These are phyloP conservation scores for Clavispora carvajalis DNA, from an alignment of 805 yeast genomes.

Conservation along the genomic window DNA sequence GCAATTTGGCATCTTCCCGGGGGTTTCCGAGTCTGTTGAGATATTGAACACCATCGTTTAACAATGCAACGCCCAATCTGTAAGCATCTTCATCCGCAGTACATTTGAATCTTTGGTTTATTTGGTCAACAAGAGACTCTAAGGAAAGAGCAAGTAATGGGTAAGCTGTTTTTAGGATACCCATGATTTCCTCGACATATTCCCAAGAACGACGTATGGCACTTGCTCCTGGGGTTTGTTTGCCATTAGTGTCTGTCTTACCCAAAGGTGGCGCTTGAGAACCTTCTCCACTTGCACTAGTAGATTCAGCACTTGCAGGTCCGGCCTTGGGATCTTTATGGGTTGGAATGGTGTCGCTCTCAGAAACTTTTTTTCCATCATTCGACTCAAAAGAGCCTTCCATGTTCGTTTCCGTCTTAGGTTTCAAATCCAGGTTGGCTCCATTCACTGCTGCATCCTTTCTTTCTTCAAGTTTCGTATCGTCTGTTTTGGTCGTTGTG, in stretches of 20 bases:
- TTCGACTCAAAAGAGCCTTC: background rate
- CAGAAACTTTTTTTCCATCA: background rate
- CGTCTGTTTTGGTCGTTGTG: conserved; percentile 3
- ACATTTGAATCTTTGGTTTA: conserved; percentile 87
- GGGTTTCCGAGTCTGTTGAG: conserved; percentile 83
- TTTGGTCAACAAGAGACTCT: conserved; percentile 94
- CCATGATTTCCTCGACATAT: conserved; percentile 86
- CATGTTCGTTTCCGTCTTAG: background rate
- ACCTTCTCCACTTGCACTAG: conserved; percentile 1
- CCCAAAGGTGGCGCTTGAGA: background rate
- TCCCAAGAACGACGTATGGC: conserved; percentile 78
- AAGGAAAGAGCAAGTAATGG: conserved; percentile 88
- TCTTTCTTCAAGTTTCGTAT: background rate
- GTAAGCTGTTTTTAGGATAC: conserved; percentile 91
- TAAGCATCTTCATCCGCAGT: conserved; percentile 96
- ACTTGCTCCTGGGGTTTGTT: conserved; percentile 2
- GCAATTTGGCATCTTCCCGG: conserved; percentile 79
- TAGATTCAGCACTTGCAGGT: background rate
- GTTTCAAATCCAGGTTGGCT: background rate
- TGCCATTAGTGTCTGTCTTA: background rate
- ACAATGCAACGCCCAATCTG: conserved; percentile 82
- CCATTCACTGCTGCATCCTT: background rate
- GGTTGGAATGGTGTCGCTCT: background rate
- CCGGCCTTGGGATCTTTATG: conserved; percentile 1
- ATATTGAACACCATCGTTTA: conserved; percentile 90